Evolutionary conservation across 257 asterid genomes (phyloP), one percentile per base, ranked within the genome.

Genomic region (Cordia subcordata): DNA sequence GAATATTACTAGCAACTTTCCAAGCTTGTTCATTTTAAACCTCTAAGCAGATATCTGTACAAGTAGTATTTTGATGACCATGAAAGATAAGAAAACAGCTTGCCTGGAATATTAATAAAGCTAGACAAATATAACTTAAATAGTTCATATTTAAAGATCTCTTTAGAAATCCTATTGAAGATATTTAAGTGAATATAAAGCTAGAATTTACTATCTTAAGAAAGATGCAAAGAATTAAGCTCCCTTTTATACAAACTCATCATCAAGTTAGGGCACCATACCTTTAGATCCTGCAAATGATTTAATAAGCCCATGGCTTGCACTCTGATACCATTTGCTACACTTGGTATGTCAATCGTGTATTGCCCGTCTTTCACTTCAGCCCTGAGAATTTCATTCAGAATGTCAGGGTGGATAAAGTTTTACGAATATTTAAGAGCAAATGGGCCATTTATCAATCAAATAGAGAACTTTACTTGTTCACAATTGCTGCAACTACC

Each of bases 281-380:
- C 99, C 95, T 86, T 92, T 63, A 88, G 78, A 68, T 73, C 65
- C 71, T 68, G 86, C 81, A 92, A 74, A 78, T 88, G 95, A 74
- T 77, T 80, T 70, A 74, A 76, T 62, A 92, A 71, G 65, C 82
- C 91, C 49, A 57, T 49, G 69, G 86, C 66, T 65, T 78, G 89
- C 74, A 86, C 49, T 63, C 71, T 63, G 49, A 75, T 71, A 80
- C 77, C 77, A 72, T 86, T 86, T 57, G 96, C 95, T 27, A 88
- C 68, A 49, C 85, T 79, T 21, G 94, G 96, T 72, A 88, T 81
- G 75, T 86, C 79, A 71, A 88, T 86, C 56, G 86, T 81, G 72
- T 92, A 84, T 66, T 88, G 96, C 63, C 99, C 99, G 55, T 81
- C 95, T 82, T 88, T 92, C 77, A 82, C 70, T 75, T 86, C 94